These are phyloP conservation scores for Aspergillus fijiensis DNA, from an alignment of 2,329 filamentous ascomycete genomes.

Conservation along the genomic window DNA sequence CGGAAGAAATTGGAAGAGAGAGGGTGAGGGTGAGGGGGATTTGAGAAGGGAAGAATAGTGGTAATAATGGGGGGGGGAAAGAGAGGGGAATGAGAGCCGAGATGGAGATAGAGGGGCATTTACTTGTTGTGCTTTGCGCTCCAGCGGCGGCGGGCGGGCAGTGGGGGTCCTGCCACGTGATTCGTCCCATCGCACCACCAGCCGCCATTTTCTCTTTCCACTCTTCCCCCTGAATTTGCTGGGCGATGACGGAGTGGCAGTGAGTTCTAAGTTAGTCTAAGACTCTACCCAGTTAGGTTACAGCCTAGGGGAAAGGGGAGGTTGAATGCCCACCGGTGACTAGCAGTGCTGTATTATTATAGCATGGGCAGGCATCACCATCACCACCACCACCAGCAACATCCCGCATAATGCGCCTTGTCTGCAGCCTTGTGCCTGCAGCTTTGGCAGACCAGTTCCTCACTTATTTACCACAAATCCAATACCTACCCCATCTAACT, in stretches of 20 bases:
- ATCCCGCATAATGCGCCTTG: not conserved
- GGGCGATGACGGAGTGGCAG: slow-evolving; percentile 8
- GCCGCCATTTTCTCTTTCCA: slow-evolving; percentile 14
- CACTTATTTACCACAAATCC: no score
- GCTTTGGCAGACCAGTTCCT: not conserved
- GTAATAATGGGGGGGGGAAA: not conserved
- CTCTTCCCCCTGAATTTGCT: slow-evolving; percentile 7
- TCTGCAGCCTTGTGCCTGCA: not conserved
- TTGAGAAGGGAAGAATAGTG: not conserved
- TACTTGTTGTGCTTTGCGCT: slow-evolving; percentile 29
- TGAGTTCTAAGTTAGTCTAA: not conserved
- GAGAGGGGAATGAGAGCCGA: slow-evolving; percentile 14
- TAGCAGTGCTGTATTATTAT: no score
- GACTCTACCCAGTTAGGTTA: not conserved
- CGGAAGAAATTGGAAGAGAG: slow-evolving; percentile 10
- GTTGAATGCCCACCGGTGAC: no score
- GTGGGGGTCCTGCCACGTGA: slow-evolving; percentile 29
- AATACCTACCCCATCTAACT: not conserved
- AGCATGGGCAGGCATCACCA: no score
- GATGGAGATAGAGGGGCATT: slow-evolving; percentile 38
- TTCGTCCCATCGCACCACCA: slow-evolving; percentile 20
- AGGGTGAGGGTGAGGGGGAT: slow-evolving; percentile 12
- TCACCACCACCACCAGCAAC: not conserved
- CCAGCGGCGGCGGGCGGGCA: slow-evolving; percentile 20
- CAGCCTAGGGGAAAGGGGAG: no score